Conservation (phyloP, 768 basidiomycete genomes). For the Mycena haematopus region DNA sequence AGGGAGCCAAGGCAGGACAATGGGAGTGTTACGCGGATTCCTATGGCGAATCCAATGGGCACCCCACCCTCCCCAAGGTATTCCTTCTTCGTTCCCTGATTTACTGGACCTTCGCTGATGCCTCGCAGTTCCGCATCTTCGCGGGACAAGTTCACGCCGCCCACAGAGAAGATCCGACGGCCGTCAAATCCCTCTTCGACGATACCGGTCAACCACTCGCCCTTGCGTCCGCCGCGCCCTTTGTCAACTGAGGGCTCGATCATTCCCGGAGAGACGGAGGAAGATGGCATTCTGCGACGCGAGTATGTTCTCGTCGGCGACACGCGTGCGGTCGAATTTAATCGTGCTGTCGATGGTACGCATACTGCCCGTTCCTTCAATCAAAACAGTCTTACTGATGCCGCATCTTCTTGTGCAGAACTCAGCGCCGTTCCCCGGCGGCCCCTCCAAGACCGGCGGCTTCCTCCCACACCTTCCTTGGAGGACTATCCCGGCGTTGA, state of each 20-base stretch:
- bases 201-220: conserved; percentile 17
- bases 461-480: conserved; percentile 51
- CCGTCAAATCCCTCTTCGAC: conserved; percentile 14
- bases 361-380: conserved; percentile 7
- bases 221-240: conserved; percentile 34
- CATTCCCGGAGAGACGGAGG: conserved; percentile 85
- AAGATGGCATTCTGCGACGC: conserved; percentile 76
- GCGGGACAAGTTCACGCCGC: conserved; percentile 31
- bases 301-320: conserved; percentile 97
- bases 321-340: conserved; percentile 88
- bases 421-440: conserved; percentile 64
- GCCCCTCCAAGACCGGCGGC: conserved; percentile 62
- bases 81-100: background rate
- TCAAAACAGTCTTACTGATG: conserved; percentile 6
- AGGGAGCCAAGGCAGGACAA: conserved; percentile 40
- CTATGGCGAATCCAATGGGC: conserved; percentile 15
- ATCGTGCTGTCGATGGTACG: conserved; percentile 88
- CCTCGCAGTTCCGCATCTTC: conserved; percentile 32
- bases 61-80: conserved; percentile 36
- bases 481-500: conserved; percentile 51
- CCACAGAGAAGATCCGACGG: conserved; percentile 31
- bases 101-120: background rate
- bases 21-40: conserved; percentile 16
- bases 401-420: conserved; percentile 47
- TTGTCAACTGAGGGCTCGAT: conserved; percentile 65